Base-by-base conservation (phyloP, 2,329 filamentous ascomycete genomes). In the Alternaria triticina region DNA sequence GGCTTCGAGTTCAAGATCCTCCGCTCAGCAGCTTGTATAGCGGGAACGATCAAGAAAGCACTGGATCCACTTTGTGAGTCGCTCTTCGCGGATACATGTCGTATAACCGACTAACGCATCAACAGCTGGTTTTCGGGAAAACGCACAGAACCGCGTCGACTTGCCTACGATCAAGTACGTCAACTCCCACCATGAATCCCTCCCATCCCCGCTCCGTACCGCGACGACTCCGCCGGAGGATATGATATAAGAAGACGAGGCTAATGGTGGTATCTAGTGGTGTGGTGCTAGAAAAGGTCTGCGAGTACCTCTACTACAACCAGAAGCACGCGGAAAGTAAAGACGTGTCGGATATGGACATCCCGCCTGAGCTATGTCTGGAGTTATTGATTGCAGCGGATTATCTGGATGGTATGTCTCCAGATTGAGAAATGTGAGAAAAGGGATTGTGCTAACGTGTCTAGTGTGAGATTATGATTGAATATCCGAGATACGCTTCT, bases 271-370 rank as follows among this genome's bases (percentile, higher is more conserved):
- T 9, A 6, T 6, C 0, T 77, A 94, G 91, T 80, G 90, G 88
- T 67, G 83, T 90, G 57, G 87, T 94, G 6, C 87, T 95, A 3
- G 91, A 94, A 78, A 93, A 93, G 77, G 89, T 94, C 30, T 91
- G 90, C 78, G 91, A 94, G 80, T 95, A 94, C 81, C 90, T 94
- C 66, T 91, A 93, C 77, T 94, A 94, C 83, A 91, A 91, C 83
- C 90, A 93, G 80, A 90, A 89, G 73, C 86, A 92, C 80, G 86
- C 86, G 55, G 86, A 93, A 69, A 84, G 84, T 69, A 89, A 90
- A 70, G 89, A 93, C 71, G 91, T 94, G 20, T 89, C 90, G 5
- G 92, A 95, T 74, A 91, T 94, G 89, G 91, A 94, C 15, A 90
- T 94, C 62, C 91, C 91, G 12, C 88, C 91, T 28, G 91, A 94